Evolutionary conservation across 371 early-diverging fungal species (phyloP), one percentile per base, ranked within the genome.

Genomic region (Blastocladiella emersonii): DNA sequence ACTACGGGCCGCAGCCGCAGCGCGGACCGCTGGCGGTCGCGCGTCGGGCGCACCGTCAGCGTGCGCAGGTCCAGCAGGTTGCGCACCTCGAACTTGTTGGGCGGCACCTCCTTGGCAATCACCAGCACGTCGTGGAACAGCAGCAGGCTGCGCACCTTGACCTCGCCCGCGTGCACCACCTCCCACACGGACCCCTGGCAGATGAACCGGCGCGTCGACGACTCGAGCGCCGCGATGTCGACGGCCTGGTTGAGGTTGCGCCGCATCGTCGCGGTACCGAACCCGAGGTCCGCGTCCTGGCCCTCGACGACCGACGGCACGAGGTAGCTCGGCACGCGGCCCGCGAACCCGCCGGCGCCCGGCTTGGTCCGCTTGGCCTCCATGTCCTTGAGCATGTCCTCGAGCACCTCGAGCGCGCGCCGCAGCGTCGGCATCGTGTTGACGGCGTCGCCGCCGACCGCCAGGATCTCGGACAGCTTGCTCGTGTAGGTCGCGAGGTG

Each of bases 71-170:
- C 35, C 61, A 13, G 51, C 68, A 59, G 57, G 66, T 56, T 35
- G 66, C 64, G 57, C 1, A 64, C 49, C 13, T 59, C 59, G 23
- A 59, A 59, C 44, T 30, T 8, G 27, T 43, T 45, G 30, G 35
- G 56, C 32, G 30, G 34, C 19, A 68, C 81, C 27, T 68, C 70
- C 65, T 87, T 86, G 44, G 88, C 83, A 39, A 91, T 88, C 37
- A 92, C 71, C 57, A 92, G 65, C 15, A 89, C 64, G 65, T 91
- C 92, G 59, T 71, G 84, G 67, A 92, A 90, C 36, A 92, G 71
- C 64, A 92, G 88, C 27, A 92, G 74, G 62, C 86, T 88, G 15
- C 87, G 78, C 63, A 87, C 85, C 70, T 89, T 79, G 71, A 82
- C 79, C 44, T 85, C 77, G 57, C 83, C 79, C 25, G 82, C 71